Evolutionary conservation across 768 basidiomycete species (phyloP), one percentile per base, ranked within the genome.

Genomic region (Lentinus brumalis): DNA sequence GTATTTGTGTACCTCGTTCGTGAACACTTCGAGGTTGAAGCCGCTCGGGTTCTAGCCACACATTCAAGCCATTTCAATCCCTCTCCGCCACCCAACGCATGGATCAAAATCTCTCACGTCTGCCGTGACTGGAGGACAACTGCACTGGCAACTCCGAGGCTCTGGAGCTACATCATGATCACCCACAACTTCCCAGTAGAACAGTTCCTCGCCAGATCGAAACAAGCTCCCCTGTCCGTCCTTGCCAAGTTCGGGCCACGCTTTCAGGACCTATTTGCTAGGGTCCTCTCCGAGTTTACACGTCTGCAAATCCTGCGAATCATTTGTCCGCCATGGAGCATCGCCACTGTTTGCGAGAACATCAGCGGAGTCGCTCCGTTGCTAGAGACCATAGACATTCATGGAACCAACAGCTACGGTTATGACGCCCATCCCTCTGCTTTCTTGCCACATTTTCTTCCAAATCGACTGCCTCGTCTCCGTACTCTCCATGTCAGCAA

Each of bases 121-220:
- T 62, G 61, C 31, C 53, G 46, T 30, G 53, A 32, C 32, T 62
- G 61, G 61, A 45, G 57, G 10, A n/a, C 38, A 5, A 29, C 58
- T 29, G 61, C 56, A 3, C 57, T 62, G 2, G 52, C 44, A 29
- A 57, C 56, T 4, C 52, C 61, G 15, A 39, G 52, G 26, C 52
- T 62, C 10, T 62, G 61, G 61, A 56, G 61, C 7, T 38, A 57
- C 32, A 44, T 62, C 14, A 40, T 62, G 14, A 15, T 62, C 18
- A 50, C 52, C 3, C 15, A 32, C 14, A 55, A n/a, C 5, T 16
- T 30, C n/a, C 30, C 50, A 8, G 60, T 56, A 3, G 49, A 61
- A 5, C 21, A 26, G 9, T 14, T 61, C 4, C 54, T 61, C 16
- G 26, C 53, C 15, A 52, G 56, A 3, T 61, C 63, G 5, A 55